These are phyloP conservation scores for Penicillium egyptiacum DNA, from an alignment of 495 filamentous ascomycete genomes.

Conservation along the genomic window DNA sequence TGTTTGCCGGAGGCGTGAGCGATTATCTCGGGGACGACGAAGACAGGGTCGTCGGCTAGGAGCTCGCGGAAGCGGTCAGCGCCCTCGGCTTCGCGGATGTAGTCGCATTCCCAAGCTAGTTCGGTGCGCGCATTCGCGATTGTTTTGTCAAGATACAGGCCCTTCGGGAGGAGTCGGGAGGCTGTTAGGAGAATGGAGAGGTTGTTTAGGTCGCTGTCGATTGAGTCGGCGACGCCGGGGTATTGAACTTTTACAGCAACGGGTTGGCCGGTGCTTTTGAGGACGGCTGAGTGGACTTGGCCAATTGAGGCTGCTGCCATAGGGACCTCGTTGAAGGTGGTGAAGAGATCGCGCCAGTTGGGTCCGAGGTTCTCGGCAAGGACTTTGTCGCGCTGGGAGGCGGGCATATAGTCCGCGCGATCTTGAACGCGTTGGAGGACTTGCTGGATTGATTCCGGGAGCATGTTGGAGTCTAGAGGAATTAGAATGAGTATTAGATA, in stretches of 20 bases:
- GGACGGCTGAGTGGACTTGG: slow-evolving; percentile 84
- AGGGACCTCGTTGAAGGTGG: slow-evolving; percentile 82
- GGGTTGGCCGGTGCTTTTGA: slow-evolving; percentile 68
- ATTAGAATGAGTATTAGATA: slow-evolving; percentile 6
- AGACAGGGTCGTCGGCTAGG: slow-evolving; percentile 70
- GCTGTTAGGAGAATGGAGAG: slow-evolving; percentile 86
- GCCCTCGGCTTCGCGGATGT: slow-evolving; percentile 80
- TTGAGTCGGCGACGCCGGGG: slow-evolving; percentile 92
- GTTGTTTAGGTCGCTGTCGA: slow-evolving; percentile 93
- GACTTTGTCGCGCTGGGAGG: slow-evolving; percentile 84
- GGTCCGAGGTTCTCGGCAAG: slow-evolving; percentile 73
- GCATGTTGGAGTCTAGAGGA: slow-evolving; percentile 79
- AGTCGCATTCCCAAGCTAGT: slow-evolving; percentile 97
- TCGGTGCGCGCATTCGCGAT: slow-evolving; percentile 95
- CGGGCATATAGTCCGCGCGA: slow-evolving; percentile 96
- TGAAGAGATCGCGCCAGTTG: slow-evolving; percentile 83
- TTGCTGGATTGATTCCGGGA: slow-evolving; percentile 78
- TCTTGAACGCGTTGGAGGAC: slow-evolving; percentile 95
- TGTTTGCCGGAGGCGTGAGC: slow-evolving; percentile 78
- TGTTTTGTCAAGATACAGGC: slow-evolving; percentile 92
- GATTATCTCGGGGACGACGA: slow-evolving; percentile 75
- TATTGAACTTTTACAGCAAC: slow-evolving; percentile 98
- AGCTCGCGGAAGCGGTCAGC: slow-evolving; percentile 71
- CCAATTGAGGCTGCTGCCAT: slow-evolving; percentile 98
- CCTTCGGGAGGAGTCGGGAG: slow-evolving; percentile 83